Percentiles rank a stretch among this genome's conserved stretches.
phyloP scores from a whole-genome alignment of 805 yeast species.

The Debaryomyces castellii region DNA sequence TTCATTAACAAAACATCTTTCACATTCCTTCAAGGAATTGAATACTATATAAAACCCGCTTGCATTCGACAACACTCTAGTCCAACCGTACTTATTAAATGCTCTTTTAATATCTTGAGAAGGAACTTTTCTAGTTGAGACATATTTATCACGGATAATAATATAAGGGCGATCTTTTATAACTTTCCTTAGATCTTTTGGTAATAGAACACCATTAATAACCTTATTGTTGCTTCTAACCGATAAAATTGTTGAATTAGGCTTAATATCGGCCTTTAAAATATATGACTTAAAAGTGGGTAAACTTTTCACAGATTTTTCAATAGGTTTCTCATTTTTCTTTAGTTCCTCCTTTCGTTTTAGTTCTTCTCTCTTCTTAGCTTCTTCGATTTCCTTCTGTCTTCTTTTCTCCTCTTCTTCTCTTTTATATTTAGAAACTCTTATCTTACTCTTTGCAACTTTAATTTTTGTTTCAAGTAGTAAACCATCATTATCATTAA shows the following conservation, averaged over 20 bases:
- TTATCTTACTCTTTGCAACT: slow-evolving; percentile 28
- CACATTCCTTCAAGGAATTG: slow-evolving; percentile 56
- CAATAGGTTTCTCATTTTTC: slow-evolving; percentile 7
- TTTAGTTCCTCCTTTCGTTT: slow-evolving; percentile 14
- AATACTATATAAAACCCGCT: slow-evolving; percentile 75
- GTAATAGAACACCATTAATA: slow-evolving; percentile 40
- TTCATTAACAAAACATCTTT: slow-evolving; percentile 56
- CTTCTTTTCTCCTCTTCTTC: slow-evolving; percentile 36
- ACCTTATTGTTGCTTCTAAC: slow-evolving; percentile 28
- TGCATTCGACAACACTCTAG: slow-evolving; percentile 59
- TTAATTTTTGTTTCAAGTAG: slow-evolving; percentile 37
- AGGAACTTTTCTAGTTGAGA: slow-evolving; percentile 47
- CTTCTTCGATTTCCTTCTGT: slow-evolving; percentile 12
- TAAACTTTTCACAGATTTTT: slow-evolving; percentile 2
- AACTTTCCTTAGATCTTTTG: slow-evolving; percentile 46
- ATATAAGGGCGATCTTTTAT: slow-evolving; percentile 60
- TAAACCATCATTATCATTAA: slow-evolving; percentile 47
- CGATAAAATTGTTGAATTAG: slow-evolving; percentile 37
- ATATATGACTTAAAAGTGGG: neutral
- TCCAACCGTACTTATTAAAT: slow-evolving; percentile 62
- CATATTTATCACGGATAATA: slow-evolving; percentile 50
- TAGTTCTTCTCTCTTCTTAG: slow-evolving; percentile 11
- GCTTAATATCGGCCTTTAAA: slow-evolving; percentile 13
- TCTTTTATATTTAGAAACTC: slow-evolving; percentile 21
- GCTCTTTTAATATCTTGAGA: slow-evolving; percentile 59